These are phyloP conservation scores for Jamesozyma jinghongensis DNA, from an alignment of 805 yeast genomes.

Conservation along the genomic window DNA sequence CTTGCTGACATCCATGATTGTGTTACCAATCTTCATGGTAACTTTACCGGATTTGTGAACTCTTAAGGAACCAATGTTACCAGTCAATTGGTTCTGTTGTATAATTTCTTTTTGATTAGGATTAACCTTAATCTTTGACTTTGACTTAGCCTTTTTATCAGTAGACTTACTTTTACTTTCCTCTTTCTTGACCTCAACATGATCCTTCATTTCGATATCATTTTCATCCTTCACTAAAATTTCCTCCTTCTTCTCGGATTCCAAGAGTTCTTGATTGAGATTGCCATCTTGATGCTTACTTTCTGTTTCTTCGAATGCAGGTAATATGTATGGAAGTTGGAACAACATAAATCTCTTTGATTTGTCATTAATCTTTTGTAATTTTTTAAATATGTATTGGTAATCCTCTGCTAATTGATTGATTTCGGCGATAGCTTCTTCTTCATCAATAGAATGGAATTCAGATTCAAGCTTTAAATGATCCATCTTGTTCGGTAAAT, in stretches of 20 bases:
- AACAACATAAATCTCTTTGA: slow-evolving; percentile 31
- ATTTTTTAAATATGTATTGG: slow-evolving; percentile 26
- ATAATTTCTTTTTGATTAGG: slow-evolving; percentile 8
- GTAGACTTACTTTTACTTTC: slow-evolving; percentile 4
- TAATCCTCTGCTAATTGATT: slow-evolving; percentile 34
- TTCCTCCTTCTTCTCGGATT: slow-evolving; percentile 3
- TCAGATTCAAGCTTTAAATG: slow-evolving; percentile 22
- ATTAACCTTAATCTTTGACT: slow-evolving; percentile 3
- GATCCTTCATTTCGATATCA: not conserved
- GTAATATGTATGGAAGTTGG: slow-evolving; percentile 34
- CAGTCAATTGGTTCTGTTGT: slow-evolving; percentile 29
- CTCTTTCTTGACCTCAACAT: slow-evolving; percentile 4
- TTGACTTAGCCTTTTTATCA: not conserved
- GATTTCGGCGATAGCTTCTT: slow-evolving; percentile 32
- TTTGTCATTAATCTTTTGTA: slow-evolving; percentile 25
- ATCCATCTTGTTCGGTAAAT: slow-evolving; percentile 24
- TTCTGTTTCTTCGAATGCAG: slow-evolving; percentile 24
- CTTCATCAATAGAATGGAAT: slow-evolving; percentile 24
- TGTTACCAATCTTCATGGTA: slow-evolving; percentile 63
- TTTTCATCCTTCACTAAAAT: slow-evolving; percentile 7
- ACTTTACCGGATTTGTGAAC: slow-evolving; percentile 79
- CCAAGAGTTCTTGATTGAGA: not conserved
- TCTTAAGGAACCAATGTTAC: slow-evolving; percentile 64
- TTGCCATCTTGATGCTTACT: slow-evolving; percentile 5
- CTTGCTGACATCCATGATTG: slow-evolving; percentile 55